phyloP scores from a whole-genome alignment of 2,329 filamentous ascomycete genomes.

The Sphaerulina musiva region DNA sequence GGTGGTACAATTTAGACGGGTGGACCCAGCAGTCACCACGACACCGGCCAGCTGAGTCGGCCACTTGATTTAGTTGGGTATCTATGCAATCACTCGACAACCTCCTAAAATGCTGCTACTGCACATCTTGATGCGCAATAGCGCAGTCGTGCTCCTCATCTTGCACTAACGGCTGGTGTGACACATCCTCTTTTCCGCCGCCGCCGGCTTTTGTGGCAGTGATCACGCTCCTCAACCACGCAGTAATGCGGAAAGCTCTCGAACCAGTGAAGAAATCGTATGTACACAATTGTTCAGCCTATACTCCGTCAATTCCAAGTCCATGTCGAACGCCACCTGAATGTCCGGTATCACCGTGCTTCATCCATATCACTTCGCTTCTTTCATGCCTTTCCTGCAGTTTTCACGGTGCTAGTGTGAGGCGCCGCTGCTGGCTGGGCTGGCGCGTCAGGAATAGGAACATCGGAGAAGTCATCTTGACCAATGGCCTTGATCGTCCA shows the following conservation, averaged over 20 bases:
- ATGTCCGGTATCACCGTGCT: not conserved
- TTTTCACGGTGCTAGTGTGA: constrained; percentile 21
- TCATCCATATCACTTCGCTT: not conserved
- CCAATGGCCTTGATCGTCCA: constrained; percentile 78
- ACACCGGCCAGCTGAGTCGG: not conserved
- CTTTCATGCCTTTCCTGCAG: constrained; percentile 19
- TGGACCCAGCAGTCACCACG: not conserved
- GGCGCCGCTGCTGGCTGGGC: constrained; percentile 37
- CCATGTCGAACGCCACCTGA: not conserved
- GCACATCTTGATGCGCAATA: not conserved
- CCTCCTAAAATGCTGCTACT: not conserved
- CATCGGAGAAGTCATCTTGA: constrained; percentile 95
- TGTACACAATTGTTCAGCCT: not conserved
- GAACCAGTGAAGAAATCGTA: not conserved
- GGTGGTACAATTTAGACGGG: constrained; percentile 23
- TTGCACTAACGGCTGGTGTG: not conserved
- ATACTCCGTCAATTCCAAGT: not conserved
- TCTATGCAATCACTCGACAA: not conserved
- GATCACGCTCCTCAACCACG: no score
- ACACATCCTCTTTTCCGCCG: no score
- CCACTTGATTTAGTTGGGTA: not conserved
- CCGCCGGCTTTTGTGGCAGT: no score
- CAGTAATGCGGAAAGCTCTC: no score
- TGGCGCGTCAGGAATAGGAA: constrained; percentile 75
- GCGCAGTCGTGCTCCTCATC: not conserved